Conservation (phyloP, 2,329 filamentous ascomycete genomes). For the Trichophyton simii region DNA sequence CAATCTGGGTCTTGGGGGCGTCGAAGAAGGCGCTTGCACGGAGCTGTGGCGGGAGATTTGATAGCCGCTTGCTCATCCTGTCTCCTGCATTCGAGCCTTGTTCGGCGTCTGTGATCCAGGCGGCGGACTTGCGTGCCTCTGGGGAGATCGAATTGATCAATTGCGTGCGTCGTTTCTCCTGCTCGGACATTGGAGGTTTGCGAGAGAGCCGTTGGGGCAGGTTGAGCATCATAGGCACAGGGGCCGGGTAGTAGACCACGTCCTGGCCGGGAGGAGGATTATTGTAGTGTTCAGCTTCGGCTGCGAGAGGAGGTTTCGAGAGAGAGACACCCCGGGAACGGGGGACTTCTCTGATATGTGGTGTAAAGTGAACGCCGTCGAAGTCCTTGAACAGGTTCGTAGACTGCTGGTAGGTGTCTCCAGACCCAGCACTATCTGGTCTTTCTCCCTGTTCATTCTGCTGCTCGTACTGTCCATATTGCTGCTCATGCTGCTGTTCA, state of each 20-base stretch:
- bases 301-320: conserved; percentile 29
- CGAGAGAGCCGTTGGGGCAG: conserved; percentile 78
- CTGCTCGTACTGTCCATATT: not conserved
- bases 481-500: not conserved
- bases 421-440: conserved; percentile 30
- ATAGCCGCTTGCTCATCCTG: conserved; percentile 15
- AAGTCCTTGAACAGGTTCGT: conserved; percentile 36
- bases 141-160: conserved; percentile 52
- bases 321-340: conserved; percentile 26
- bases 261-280: conserved; percentile 49
- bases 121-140: conserved; percentile 42
- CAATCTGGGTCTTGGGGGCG: conserved; percentile 43
- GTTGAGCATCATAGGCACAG: conserved; percentile 86
- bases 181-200: conserved; percentile 45
- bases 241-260: conserved; percentile 93
- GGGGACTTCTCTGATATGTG: conserved; percentile 18
- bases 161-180: conserved; percentile 61
- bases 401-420: conserved; percentile 36
- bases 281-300: conserved; percentile 26
- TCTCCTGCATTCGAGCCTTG: conserved; percentile 15
- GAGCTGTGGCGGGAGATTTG: conserved; percentile 64
- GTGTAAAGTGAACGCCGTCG: conserved; percentile 37
- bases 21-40: conserved; percentile 91
- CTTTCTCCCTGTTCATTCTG: conserved; percentile 16
- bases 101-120: conserved; percentile 29